Evolutionary conservation across 2,329 filamentous ascomycete genomes (phyloP).

Genomic region (Ceratocystis diversiconidia): DNA sequence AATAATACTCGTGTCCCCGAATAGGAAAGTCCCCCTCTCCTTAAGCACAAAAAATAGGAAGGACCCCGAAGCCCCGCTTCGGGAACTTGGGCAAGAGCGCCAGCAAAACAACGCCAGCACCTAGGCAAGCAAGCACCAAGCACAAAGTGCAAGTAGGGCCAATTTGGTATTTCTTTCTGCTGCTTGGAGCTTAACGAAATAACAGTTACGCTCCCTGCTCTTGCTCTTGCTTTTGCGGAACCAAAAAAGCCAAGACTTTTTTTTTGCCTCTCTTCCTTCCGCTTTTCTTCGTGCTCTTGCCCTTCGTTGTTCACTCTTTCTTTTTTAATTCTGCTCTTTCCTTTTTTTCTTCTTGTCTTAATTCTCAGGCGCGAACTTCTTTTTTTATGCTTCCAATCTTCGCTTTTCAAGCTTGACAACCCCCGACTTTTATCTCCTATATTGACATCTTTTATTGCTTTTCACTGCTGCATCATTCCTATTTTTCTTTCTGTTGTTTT

Average conservation of each 20-base stretch:
- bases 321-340: not conserved
- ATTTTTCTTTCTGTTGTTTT: not conserved
- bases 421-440: not conserved
- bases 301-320: not conserved
- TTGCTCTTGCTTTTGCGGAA: not conserved
- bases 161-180: too few species aligned
- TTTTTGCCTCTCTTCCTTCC: not conserved
- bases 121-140: too few species aligned
- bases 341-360: not conserved
- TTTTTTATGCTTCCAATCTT: slow-evolving; percentile 16
- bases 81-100: too few species aligned
- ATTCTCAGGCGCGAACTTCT: not conserved
- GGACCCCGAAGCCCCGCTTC: too few species aligned
- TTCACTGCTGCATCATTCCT: not conserved
- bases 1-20: not conserved
- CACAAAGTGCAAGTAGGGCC: too few species aligned
- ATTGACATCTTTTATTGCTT: not conserved
- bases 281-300: not conserved
- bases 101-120: too few species aligned
- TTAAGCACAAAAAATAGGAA: not conserved
- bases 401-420: slow-evolving; percentile 10
- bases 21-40: not conserved
- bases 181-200: not conserved
- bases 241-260: slow-evolving; percentile 9
- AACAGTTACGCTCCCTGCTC: not conserved